phyloP scores from a whole-genome alignment of 2,329 filamentous ascomycete genomes.

The Lachnellula occidentalis region DNA sequence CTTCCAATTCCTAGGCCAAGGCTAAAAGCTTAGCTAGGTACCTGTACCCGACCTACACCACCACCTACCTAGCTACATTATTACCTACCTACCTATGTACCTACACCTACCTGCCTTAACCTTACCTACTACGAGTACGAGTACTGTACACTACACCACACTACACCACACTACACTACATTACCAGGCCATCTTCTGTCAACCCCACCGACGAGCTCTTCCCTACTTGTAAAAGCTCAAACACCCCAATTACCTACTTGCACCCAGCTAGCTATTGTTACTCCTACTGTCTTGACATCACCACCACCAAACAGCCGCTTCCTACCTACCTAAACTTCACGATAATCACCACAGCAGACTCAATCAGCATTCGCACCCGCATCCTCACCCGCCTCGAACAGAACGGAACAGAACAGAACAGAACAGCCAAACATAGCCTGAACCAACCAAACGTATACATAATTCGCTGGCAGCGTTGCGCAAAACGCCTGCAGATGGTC shows the following conservation, averaged over 20 bases:
- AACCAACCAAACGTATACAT: neutral
- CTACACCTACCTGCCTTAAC: too few species aligned
- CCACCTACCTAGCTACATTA: too few species aligned
- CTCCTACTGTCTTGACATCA: too few species aligned
- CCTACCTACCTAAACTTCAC: neutral
- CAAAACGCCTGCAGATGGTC: neutral
- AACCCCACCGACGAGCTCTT: neutral
- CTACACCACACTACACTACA: neutral
- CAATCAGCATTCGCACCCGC: neutral
- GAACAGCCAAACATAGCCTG: too few species aligned
- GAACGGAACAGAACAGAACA: neutral
- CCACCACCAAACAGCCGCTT: neutral
- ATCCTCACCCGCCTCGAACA: neutral
- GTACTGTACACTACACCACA: too few species aligned
- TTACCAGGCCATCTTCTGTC: neutral
- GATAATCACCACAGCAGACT: conserved; percentile 4
- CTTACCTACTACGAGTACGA: too few species aligned
- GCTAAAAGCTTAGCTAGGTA: neutral
- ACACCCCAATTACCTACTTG: too few species aligned
- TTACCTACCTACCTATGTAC: too few species aligned
- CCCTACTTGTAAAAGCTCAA: too few species aligned
- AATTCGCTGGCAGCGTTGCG: neutral
- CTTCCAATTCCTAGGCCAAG: neutral
- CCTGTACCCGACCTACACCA: too few species aligned
- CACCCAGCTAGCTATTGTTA: neutral